Base-by-base conservation (phyloP, 2,329 filamentous ascomycete genomes). In the Scortechinia acanthostroma region DNA sequence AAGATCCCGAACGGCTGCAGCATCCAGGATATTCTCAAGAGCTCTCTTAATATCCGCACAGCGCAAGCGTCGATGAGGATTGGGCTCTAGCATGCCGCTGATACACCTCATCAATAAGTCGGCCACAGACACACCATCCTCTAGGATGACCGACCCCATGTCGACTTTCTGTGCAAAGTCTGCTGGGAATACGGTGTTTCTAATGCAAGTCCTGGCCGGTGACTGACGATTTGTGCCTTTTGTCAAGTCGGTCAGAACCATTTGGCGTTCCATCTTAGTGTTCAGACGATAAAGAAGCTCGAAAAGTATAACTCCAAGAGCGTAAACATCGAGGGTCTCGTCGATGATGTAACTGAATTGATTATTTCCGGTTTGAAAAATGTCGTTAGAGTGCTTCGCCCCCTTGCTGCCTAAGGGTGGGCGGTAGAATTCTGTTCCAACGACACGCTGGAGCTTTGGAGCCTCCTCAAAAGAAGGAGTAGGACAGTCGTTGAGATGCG, bases 341-440 rank as follows among this genome's bases (percentile, higher is more conserved):
- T 70, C 71, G 42, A 65, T 52, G 20, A 43, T 45, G 17, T 43
- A 13, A 22, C 49, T n/a, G n/a, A n/a, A n/a, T n/a, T 49, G n/a
- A 48, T 48, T 45, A 28, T 20, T 49, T 23, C 28, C 33, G 20
- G 21, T 48, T 43, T 50, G 46, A 43, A 45, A 50, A 33, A 44
- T 50, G 13, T 37, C 42, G 2, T 43, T 25, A 1, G 37, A 19
- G n/a, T n/a, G n/a, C n/a, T n/a, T n/a, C n/a, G n/a, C n/a, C n/a
- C 10, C 6, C 35, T 40, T 10, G 17, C 35, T 40, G 17, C 48
- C 47, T 4, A 55, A 54, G 2, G 70, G 66, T 2, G 80, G 80
- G 3, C 76, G 71, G 51, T 85, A 84, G 50, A 81, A 75, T 46
- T 81, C 71, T 0, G 80, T 84, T 1, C 80, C 80, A 2, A 82